phyloP scores from a whole-genome alignment of 2,329 filamentous ascomycete species.

The Aspergillus caelatus region DNA sequence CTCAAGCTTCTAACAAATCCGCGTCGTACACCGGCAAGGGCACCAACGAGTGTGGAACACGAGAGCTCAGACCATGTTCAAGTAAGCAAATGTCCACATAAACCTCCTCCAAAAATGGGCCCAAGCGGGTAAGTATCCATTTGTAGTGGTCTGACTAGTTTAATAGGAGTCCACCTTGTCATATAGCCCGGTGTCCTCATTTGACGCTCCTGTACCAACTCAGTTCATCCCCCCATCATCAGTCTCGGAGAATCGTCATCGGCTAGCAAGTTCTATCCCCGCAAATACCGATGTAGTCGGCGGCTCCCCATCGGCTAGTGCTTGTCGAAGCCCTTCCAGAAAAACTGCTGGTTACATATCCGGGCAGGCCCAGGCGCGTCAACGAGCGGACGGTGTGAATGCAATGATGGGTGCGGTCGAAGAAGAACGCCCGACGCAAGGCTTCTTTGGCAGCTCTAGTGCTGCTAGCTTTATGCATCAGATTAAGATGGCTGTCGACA shows the following conservation, averaged over 20 bases:
- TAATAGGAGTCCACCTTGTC: slow-evolving; percentile 8
- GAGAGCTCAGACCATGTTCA: slow-evolving; percentile 10
- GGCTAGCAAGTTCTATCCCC: slow-evolving; percentile 4
- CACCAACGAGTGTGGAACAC: not conserved
- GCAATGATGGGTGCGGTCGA: slow-evolving; percentile 52
- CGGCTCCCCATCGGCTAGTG: slow-evolving; percentile 6
- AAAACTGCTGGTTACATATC: not conserved
- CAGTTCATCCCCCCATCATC: not conserved
- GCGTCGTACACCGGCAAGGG: not conserved
- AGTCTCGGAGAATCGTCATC: not conserved
- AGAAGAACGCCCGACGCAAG: slow-evolving; percentile 44
- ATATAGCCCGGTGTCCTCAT: slow-evolving; percentile 1
- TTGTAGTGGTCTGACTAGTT: not conserved
- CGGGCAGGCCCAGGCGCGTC: not conserved
- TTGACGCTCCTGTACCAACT: not conserved
- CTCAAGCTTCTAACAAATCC: slow-evolving; percentile 30
- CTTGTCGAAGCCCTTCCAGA: slow-evolving; percentile 3
- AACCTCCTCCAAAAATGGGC: not conserved
- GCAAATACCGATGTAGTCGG: not conserved
- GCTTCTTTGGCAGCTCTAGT: slow-evolving; percentile 53
- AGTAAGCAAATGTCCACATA: slow-evolving; percentile 6
- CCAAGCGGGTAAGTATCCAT: not conserved
- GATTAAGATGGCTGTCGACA: slow-evolving; percentile 49
- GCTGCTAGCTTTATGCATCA: slow-evolving; percentile 52
- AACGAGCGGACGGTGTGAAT: slow-evolving; percentile 37